Percentiles rank a stretch among this genome's conserved stretches.
phyloP scores from a whole-genome alignment of 192 early-diverging fungal genomes.

The Umbelopsis isabellina region DNA sequence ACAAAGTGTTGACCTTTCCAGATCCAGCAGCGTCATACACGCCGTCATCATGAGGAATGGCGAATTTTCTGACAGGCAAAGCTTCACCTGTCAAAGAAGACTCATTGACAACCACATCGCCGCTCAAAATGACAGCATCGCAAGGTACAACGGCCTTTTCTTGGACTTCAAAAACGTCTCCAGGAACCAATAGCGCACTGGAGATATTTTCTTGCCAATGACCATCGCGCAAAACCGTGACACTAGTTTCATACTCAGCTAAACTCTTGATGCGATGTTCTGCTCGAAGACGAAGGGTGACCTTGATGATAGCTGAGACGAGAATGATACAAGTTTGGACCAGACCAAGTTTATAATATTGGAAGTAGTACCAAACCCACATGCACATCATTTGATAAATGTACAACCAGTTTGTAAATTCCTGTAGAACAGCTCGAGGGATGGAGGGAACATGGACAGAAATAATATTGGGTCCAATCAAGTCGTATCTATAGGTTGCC shows the following conservation, averaged over 20 bases:
- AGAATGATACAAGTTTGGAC: slow-evolving; percentile 63
- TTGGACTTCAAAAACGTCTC: slow-evolving; percentile 61
- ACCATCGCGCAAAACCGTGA: slow-evolving; percentile 61
- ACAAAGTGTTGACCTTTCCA: slow-evolving; percentile 63
- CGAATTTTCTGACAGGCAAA: slow-evolving; percentile 76
- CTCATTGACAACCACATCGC: slow-evolving; percentile 77
- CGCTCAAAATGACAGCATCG: slow-evolving; percentile 69
- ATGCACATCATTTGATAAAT: slow-evolving; percentile 71
- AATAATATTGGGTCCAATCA: slow-evolving; percentile 71
- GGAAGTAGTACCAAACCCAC: slow-evolving; percentile 72
- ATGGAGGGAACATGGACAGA: slow-evolving; percentile 55
- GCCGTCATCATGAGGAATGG: slow-evolving; percentile 58
- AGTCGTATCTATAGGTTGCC: slow-evolving; percentile 53
- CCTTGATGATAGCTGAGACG: slow-evolving; percentile 60
- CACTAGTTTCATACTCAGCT: slow-evolving; percentile 54
- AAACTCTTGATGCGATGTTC: slow-evolving; percentile 60
- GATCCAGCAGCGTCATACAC: slow-evolving; percentile 41
- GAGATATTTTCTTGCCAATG: slow-evolving; percentile 54
- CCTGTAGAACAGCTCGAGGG: slow-evolving; percentile 51
- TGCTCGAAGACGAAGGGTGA: slow-evolving; percentile 52
- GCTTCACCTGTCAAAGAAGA: slow-evolving; percentile 80
- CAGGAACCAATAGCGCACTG: slow-evolving; percentile 66
- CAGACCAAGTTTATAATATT: slow-evolving; percentile 64
- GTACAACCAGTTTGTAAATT: slow-evolving; percentile 62
- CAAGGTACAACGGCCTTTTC: slow-evolving; percentile 59